Evolutionary conservation across 257 asterid species (phyloP).

Genomic region (Cruciata laevipes): DNA sequence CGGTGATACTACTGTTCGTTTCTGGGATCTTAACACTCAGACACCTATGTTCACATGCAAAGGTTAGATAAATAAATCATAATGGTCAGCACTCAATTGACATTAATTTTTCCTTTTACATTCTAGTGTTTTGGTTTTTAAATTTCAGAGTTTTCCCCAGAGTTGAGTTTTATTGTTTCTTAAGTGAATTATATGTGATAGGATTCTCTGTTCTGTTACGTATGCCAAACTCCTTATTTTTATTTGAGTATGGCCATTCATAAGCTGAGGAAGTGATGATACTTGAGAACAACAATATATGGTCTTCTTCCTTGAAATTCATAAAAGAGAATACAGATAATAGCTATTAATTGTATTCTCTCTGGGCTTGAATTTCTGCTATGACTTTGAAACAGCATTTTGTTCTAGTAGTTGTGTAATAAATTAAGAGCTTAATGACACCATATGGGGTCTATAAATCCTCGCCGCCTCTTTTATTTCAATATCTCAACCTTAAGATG

Average conservation of each 20-base stretch:
- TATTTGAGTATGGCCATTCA: no score
- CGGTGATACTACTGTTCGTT: conserved; percentile 92
- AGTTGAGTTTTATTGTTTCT: background rate
- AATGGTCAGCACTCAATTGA: background rate
- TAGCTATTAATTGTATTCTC: no score
- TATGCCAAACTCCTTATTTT: background rate
- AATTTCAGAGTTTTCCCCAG: background rate
- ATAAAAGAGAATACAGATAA: background rate
- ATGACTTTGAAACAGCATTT: background rate
- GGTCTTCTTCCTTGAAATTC: background rate
- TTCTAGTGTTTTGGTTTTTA: background rate
- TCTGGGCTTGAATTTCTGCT: background rate
- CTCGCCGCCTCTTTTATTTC: background rate
- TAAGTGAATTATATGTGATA: background rate
- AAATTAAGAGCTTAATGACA: background rate
- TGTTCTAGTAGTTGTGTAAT: background rate
- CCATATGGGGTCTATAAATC: background rate
- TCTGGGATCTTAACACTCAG: conserved; percentile 93
- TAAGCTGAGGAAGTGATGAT: background rate
- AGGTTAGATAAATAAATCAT: conserved; percentile 43
- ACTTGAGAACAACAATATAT: background rate
- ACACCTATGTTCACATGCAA: conserved; percentile 79
- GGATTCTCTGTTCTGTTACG: background rate
- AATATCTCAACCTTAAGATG: background rate
- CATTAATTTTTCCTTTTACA: background rate